These are phyloP conservation scores for Sugiyamaella neomexicana DNA, from an alignment of 1,139 yeast species.

Conservation along the genomic window DNA sequence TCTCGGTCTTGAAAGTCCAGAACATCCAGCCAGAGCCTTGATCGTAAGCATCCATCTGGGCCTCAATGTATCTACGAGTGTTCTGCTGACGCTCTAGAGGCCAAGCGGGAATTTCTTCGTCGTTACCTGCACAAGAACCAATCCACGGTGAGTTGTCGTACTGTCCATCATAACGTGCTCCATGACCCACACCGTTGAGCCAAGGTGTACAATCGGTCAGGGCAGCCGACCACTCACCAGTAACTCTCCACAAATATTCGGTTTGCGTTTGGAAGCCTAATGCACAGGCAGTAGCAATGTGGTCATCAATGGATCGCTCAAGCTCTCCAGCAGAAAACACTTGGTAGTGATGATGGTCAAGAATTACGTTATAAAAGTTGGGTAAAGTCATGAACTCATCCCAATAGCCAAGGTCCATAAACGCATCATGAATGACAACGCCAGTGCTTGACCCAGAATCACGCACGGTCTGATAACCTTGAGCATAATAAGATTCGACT, in stretches of 20 bases:
- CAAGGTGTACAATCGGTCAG: slow-evolving; percentile 89
- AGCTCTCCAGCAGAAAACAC: slow-evolving; percentile 71
- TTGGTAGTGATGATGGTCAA: slow-evolving; percentile 93
- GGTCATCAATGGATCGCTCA: slow-evolving; percentile 56
- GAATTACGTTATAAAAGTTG: slow-evolving; percentile 63
- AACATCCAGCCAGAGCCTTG: slow-evolving; percentile 78
- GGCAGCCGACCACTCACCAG: slow-evolving; percentile 95
- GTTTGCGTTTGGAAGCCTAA: slow-evolving; percentile 53
- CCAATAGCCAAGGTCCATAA: slow-evolving; percentile 62
- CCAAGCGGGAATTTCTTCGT: slow-evolving; percentile 58
- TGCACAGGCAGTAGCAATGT: slow-evolving; percentile 60
- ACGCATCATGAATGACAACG: slow-evolving; percentile 72
- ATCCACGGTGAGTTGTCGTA: slow-evolving; percentile 49
- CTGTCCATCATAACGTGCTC: slow-evolving; percentile 81
- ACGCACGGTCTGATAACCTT: slow-evolving; percentile 58
- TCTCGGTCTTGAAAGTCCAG: slow-evolving; percentile 88
- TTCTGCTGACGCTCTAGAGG: slow-evolving; percentile 53
- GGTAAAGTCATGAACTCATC: slow-evolving; percentile 49
- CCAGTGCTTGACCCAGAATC: slow-evolving; percentile 50
- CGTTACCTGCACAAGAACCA: slow-evolving; percentile 65
- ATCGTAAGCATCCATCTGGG: slow-evolving; percentile 84
- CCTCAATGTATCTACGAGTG: slow-evolving; percentile 75
- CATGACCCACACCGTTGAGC: slow-evolving; percentile 89
- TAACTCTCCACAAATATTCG: slow-evolving; percentile 72
- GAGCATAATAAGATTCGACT: slow-evolving; percentile 55